Percentiles rank a stretch among this genome's conserved stretches.
phyloP scores from a whole-genome alignment of 192 early-diverging fungal species.

The Coemansia sp. region DNA sequence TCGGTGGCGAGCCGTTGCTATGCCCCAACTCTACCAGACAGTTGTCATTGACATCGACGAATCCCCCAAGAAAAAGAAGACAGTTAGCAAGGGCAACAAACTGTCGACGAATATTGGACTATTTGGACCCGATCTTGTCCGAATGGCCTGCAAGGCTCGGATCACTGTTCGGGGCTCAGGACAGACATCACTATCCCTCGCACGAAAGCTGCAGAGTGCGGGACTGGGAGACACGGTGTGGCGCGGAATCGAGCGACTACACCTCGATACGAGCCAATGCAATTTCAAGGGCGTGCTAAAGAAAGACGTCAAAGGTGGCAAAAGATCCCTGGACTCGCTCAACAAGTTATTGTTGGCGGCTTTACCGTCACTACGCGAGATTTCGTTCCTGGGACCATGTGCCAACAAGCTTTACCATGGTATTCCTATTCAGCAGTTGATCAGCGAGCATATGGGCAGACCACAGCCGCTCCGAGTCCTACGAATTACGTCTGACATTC shows the following conservation, averaged over 20 bases:
- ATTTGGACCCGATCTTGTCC: not conserved
- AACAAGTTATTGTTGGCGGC: constrained; percentile 1
- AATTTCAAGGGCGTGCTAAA: not conserved
- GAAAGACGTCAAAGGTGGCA: not conserved
- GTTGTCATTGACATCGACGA: not conserved
- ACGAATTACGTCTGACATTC: not conserved
- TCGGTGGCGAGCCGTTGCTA: not conserved
- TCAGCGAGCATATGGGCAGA: constrained; percentile 13
- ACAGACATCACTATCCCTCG: not conserved
- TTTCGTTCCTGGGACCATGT: constrained; percentile 2
- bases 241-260: not conserved
- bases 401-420: not conserved
- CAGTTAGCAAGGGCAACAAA: not conserved
- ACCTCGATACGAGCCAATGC: not conserved
- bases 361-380: constrained; percentile 12
- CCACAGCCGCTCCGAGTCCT: not conserved
- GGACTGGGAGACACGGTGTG: constrained; percentile 1
- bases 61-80: not conserved
- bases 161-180: not conserved
- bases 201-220: not conserved
- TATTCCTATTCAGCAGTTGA: constrained; percentile 9
- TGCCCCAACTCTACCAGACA: not conserved
- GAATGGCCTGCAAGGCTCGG: not conserved
- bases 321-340: not conserved
- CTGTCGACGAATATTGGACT: not conserved